A percentile compares a stretch with the other conserved stretches of the same genome.
Conservation (phyloP, 495 filamentous ascomycete species). For the Hypoxylon fuscum region DNA sequence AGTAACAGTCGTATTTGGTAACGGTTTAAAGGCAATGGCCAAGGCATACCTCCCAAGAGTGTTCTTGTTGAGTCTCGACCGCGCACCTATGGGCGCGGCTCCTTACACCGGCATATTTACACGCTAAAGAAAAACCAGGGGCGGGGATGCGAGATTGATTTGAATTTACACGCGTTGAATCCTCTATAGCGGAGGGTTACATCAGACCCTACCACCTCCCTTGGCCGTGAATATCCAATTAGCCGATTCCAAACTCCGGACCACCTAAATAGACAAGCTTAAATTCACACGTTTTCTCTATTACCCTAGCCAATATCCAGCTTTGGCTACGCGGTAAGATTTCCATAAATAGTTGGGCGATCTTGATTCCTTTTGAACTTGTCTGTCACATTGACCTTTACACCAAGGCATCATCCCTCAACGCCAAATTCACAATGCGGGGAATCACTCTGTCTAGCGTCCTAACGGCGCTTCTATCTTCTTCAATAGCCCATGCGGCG, state of each 20-base stretch:
- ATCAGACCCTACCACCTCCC: constrained; percentile 16
- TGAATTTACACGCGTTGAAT: constrained; percentile 24
- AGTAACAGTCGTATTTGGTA: too few relatives aligned
- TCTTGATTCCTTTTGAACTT: neutral
- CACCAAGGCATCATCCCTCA: neutral
- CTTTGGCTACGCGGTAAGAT: constrained; percentile 1
- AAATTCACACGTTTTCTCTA: neutral
- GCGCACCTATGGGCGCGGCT: constrained; percentile 20
- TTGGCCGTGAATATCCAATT: constrained; percentile 27
- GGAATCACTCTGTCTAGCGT: neutral
- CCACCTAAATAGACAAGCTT: constrained; percentile 15
- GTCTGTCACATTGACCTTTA: neutral
- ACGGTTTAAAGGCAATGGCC: too few relatives aligned
- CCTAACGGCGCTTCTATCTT: constrained; percentile 13
- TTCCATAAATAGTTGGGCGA: constrained; percentile 10
- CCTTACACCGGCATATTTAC: constrained; percentile 16
- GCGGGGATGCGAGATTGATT: constrained; percentile 25
- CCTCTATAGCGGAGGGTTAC: constrained; percentile 16
- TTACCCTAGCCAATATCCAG: neutral
- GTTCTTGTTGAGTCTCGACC: too few relatives aligned
- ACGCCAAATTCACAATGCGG: constrained; percentile 9
- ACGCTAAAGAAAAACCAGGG: neutral
- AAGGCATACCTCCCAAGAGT: too few relatives aligned
- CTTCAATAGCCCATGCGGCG: constrained; percentile 20
- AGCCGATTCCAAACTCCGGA: constrained; percentile 22